Evolutionary conservation across 2,329 filamentous ascomycete species (phyloP), one percentile per base, ranked within the genome.

Genomic region (Epichloe baconii): DNA sequence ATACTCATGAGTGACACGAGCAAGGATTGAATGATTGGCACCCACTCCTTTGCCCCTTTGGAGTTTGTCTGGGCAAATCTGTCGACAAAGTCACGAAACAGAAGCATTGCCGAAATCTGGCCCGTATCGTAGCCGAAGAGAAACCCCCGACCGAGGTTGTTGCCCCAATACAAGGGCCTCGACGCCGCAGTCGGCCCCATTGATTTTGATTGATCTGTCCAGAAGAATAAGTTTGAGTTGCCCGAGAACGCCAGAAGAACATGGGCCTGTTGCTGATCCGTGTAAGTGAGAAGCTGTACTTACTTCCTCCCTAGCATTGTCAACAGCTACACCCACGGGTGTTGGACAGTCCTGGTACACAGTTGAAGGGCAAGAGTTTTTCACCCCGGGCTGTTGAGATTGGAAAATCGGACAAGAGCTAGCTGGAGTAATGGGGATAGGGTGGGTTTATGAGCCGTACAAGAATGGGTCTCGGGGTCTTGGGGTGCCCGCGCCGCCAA

Each of bases 71-170:
- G 70, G 17, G 73, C 77, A 55, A 83, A 83, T 10, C 78, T 74
- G n/a, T 69, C 49, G 31, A 71, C 69, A 60, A 79, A 82, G 62
- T 82, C 76, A 10, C 61, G 52, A 59, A 76, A 76, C 17, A 73
- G 62, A 10, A 76, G 64, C 59, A 76, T 71, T 41, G 66, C 68
- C 6, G 75, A 78, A 49, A 80, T 79, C 58, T 80, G 76, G 56
- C 78, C 79, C 10, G 77, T 82, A 56, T 82, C 79, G 57, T 81
- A 82, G 46, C 79, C 80, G 61, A 81, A 82, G 54, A 83, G 72
- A 62, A 80, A 79, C 46, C 78, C 54, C 79, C 79, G 41, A 82
- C 73, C 44, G 74, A 77, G 43, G 77, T 78, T 42, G 75, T 68
- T 36, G 72, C 64, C 44, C 76, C 31, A 80, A 57, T 31, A 73